Evolutionary conservation across 202 grass and related monocot genomes (phyloP).

Genomic region (Thinopyrum obtusiflorum): DNA sequence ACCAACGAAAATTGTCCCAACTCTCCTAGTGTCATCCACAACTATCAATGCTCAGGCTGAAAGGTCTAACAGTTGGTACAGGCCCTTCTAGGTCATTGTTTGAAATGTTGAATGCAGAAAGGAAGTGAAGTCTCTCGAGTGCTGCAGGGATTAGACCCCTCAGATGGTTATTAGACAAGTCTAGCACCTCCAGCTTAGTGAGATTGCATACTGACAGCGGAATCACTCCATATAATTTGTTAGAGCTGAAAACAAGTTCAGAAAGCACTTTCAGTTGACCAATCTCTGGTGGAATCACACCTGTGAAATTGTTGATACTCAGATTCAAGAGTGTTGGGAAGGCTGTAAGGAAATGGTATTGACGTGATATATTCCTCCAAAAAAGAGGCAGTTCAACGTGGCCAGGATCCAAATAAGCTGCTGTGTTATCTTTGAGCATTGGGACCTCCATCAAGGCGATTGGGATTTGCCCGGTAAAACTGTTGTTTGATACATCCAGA

Average conservation of each 20-base stretch:
- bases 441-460: not conserved
- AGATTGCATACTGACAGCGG: not conserved
- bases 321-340: not conserved
- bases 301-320: not conserved
- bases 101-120: slow-evolving; percentile 6
- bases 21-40: too few species aligned
- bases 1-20: too few species aligned
- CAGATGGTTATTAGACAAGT: slow-evolving; percentile 1
- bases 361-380: not conserved
- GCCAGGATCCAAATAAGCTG: not conserved
- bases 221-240: not conserved
- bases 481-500: slow-evolving; percentile 3
- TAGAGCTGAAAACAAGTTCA: not conserved
- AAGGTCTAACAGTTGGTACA: not conserved
- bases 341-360: not conserved
- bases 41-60: too few species aligned
- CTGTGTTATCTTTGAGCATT: not conserved
- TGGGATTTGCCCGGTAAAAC: not conserved
- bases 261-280: slow-evolving; percentile 1
- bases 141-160: not conserved
- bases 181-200: not conserved
- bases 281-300: not conserved
- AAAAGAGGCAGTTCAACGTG: not conserved
- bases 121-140: not conserved
- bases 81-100: not conserved